These are phyloP conservation scores for Aspergillus terreus DNA, from an alignment of 2,329 filamentous ascomycete genomes.

Conservation along the genomic window DNA sequence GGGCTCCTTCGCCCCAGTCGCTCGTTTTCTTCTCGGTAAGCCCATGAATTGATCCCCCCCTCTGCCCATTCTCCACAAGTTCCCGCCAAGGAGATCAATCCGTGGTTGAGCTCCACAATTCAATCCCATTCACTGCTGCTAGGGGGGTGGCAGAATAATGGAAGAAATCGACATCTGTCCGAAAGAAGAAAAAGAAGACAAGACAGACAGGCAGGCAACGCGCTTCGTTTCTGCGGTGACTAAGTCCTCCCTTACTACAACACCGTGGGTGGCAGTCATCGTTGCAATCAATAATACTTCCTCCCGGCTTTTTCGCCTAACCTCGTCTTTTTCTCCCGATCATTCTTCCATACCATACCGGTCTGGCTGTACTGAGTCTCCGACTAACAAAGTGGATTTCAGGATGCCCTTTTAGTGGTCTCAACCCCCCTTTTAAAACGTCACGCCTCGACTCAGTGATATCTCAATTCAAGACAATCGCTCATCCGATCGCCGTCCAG, in stretches of 20 bases:
- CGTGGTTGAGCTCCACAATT: constrained; percentile 25
- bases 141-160: constrained; percentile 18
- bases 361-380: neutral
- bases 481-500: constrained; percentile 5
- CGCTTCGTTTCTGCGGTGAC: neutral
- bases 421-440: constrained; percentile 6
- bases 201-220: neutral
- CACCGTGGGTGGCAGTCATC: neutral
- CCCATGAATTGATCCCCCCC: neutral
- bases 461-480: neutral
- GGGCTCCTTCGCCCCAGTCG: neutral
- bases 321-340: neutral
- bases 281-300: neutral
- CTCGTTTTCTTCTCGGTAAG: neutral
- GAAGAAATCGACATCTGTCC: neutral
- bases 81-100: constrained; percentile 23
- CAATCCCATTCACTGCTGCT: constrained; percentile 23
- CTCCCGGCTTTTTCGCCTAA: neutral
- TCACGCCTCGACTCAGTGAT: neutral
- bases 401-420: constrained; percentile 11
- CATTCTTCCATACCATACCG: neutral
- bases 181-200: neutral
- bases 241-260: neutral
- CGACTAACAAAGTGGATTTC: constrained; percentile 4
- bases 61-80: constrained; percentile 24